Conservation (phyloP, 495 filamentous ascomycete species). For the Xylaria venustula region DNA sequence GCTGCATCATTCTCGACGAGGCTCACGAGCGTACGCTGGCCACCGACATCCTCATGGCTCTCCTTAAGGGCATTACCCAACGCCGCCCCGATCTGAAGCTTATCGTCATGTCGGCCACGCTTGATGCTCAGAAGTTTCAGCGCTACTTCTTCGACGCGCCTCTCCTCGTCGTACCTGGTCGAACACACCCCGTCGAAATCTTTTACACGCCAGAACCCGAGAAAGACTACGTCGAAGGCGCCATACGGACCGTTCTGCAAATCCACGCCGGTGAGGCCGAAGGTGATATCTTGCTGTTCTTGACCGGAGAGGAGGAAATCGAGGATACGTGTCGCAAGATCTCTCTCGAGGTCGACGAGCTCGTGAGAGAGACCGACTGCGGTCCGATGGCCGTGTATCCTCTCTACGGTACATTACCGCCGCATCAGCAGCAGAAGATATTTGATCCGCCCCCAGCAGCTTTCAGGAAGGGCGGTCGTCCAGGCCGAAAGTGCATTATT, state of each 20-base stretch:
- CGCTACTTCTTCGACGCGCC: slow-evolving; percentile 96
- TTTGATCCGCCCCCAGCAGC: slow-evolving; percentile 85
- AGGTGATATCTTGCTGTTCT: slow-evolving; percentile 92
- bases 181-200: slow-evolving; percentile 95
- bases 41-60: slow-evolving; percentile 93
- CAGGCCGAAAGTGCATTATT: slow-evolving; percentile 93
- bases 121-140: slow-evolving; percentile 98
- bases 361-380: slow-evolving; percentile 83
- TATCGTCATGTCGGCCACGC: slow-evolving; percentile 96
- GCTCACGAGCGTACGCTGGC: slow-evolving; percentile 95
- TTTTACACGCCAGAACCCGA: slow-evolving; percentile 98
- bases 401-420: slow-evolving; percentile 90
- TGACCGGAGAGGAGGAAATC: slow-evolving; percentile 99
- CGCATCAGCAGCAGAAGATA: slow-evolving; percentile 88
- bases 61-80: slow-evolving; percentile 79
- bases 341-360: slow-evolving; percentile 82
- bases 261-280: slow-evolving; percentile 92
- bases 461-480: slow-evolving; percentile 68
- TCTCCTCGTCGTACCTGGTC: slow-evolving; percentile 87
- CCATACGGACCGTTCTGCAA: slow-evolving; percentile 89
- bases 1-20: slow-evolving; percentile 97
- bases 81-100: slow-evolving; percentile 88
- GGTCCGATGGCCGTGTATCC: slow-evolving; percentile 90
- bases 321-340: slow-evolving; percentile 95
- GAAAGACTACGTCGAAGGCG: slow-evolving; percentile 93